phyloP scores from a whole-genome alignment of 495 filamentous ascomycete genomes.

The Wilcoxina mikolae region DNA sequence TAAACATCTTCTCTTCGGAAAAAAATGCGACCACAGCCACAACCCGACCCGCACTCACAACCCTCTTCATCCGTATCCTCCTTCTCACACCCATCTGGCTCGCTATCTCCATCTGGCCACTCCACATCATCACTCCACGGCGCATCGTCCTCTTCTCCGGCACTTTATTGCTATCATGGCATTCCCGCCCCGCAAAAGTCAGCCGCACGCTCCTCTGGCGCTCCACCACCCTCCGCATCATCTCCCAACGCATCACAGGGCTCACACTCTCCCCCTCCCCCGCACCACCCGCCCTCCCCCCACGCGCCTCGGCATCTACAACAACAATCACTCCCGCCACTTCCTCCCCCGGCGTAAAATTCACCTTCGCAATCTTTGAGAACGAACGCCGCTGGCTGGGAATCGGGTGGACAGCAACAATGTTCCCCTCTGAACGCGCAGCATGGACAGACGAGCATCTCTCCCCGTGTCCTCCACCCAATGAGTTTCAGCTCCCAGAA shows the following conservation, averaged over 20 bases:
- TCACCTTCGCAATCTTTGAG: conserved; percentile 91
- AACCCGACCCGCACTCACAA: conserved; percentile 78
- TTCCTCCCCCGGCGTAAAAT: conserved; percentile 59
- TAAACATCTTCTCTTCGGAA: conserved; percentile 86
- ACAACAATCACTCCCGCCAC: conserved; percentile 9
- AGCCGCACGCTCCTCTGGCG: conserved; percentile 83
- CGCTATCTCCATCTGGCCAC: conserved; percentile 59
- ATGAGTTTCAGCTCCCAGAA: conserved; percentile 73
- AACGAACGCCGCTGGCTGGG: conserved; percentile 95
- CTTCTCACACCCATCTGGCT: conserved; percentile 82
- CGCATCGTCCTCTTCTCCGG: conserved; percentile 65
- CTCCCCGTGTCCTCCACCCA: conserved; percentile 59
- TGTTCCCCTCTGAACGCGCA: conserved; percentile 75
- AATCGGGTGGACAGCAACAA: conserved; percentile 80
- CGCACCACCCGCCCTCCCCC: conserved; percentile 11
- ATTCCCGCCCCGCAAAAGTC: conserved; percentile 73
- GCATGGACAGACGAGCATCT: conserved; percentile 95
- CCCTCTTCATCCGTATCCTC: conserved; percentile 76
- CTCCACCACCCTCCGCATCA: conserved; percentile 52
- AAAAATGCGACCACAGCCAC: conserved; percentile 82
- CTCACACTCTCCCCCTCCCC: conserved; percentile 43
- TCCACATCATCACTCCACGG: conserved; percentile 74
- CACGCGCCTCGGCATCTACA: conserved; percentile 2
- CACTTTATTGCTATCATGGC: conserved; percentile 75
- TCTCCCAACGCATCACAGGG: conserved; percentile 58